A percentile compares a stretch with the other conserved stretches of the same genome.
phyloP scores from a whole-genome alignment of 345 rosid genomes.

The Linum lewisii region DNA sequence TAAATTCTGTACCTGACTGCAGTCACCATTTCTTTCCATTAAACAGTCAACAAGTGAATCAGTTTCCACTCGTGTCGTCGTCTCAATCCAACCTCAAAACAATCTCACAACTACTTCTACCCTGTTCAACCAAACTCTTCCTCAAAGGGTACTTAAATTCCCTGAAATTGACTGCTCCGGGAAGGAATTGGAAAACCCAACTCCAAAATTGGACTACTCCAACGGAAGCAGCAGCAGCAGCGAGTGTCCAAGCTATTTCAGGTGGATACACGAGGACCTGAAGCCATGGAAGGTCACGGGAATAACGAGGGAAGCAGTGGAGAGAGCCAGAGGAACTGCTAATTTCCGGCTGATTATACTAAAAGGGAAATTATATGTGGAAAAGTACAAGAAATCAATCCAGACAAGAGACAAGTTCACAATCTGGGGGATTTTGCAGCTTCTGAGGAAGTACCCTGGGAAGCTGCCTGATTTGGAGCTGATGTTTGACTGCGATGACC shows the following conservation, averaged over 20 bases:
- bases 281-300: conserved; percentile 25
- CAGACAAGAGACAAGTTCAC: conserved; percentile 29
- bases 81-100: background rate
- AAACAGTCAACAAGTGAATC: background rate
- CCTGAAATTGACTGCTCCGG: background rate
- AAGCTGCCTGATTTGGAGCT: conserved; percentile 31
- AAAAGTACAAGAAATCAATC: conserved; percentile 19
- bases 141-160: background rate
- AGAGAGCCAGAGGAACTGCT: conserved; percentile 12
- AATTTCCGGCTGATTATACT: conserved; percentile 29
- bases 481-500: conserved; percentile 29
- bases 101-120: background rate
- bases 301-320: conserved; percentile 21
- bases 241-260: conserved; percentile 25
- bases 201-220: background rate
- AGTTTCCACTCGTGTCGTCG: background rate
- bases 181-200: background rate
- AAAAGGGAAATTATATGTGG: conserved; percentile 27
- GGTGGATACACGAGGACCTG: conserved; percentile 33
- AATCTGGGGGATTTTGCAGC: conserved; percentile 34
- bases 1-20: background rate
- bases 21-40: background rate
- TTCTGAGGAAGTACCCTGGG: conserved; percentile 26
- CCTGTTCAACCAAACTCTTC: background rate
- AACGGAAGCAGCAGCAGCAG: background rate